Evolutionary conservation across 805 yeast species (phyloP), one percentile per base, ranked within the genome.

Genomic region (Yarrowia bubula): DNA sequence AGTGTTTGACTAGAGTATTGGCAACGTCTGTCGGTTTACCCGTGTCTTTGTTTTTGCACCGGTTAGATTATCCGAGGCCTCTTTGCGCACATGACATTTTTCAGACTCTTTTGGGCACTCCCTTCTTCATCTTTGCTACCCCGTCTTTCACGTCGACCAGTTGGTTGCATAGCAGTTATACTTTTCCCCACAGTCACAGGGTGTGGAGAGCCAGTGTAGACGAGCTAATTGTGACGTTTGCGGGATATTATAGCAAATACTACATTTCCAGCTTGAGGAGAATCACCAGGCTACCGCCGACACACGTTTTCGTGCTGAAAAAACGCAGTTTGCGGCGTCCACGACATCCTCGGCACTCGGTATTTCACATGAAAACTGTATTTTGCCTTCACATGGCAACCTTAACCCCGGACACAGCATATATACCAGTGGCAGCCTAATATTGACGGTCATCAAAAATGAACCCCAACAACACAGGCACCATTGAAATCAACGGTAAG

Each of bases 401-500:
- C 60, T 51, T 28, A 51, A 38, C 60, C 60, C 60, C 60, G 28
- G 60, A 51, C 22, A 6, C 22, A 22, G 39, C 60, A 17, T 51
- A 51, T 51, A 51, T 35, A 33, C 55, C 38, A 35, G 38, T 6
- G 17, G 33, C 15, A n/a, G n/a, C 11, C n/a, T 22, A n/a, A 8
- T 6, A 28, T n/a, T 44, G 6, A 2, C 47, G 10, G 11, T 8
- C 13, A 6, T 43, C 47, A 32, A 44, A 44, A 18, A 57, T 57
- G 63, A 57, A 57, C 50, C 31, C 63, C 63, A 57, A 57, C 50
- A 18, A 41, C 33, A 57, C 63, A 4, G 63, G 50, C 39, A 57
- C 28, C 63, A 43, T 57, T 42, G 63, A 57, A 43, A 57, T 57
- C 63, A 43, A 57, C 50, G 63, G 63, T 9, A 57, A 57, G 63